Conservation (phyloP, 169 alveolate genomes). For the Plasmodium relictum region DNA sequence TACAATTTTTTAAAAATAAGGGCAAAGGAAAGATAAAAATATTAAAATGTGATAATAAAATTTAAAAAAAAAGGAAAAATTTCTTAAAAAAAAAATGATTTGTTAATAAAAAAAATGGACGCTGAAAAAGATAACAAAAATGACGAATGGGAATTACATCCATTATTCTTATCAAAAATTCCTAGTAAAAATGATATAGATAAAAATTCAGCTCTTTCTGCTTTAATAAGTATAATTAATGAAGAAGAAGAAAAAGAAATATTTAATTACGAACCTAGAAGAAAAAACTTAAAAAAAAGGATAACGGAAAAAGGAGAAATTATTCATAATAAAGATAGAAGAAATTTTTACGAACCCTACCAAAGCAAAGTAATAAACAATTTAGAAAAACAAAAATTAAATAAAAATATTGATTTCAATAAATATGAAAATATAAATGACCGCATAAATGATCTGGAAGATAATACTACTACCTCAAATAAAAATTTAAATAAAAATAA, state of each 20-base stretch:
- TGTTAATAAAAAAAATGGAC: too few relatives aligned
- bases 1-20: too few relatives aligned
- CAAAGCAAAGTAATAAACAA: conserved; percentile 16
- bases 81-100: too few relatives aligned
- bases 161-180: conserved; percentile 72
- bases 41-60: too few relatives aligned
- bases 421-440: conserved; percentile 11
- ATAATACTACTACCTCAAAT: neutral
- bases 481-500: neutral
- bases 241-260: conserved; percentile 77
- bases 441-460: conserved; percentile 3
- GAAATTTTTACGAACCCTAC: conserved; percentile 67
- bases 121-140: conserved; percentile 29
- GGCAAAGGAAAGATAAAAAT: too few relatives aligned
- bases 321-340: conserved; percentile 68
- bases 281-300: conserved; percentile 73
- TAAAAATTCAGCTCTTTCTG: conserved; percentile 69
- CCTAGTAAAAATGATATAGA: conserved; percentile 75
- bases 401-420: conserved; percentile 1
- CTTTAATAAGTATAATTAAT: conserved; percentile 65
- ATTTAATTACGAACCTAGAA: conserved; percentile 69
- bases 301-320: conserved; percentile 70
- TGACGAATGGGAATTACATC: conserved; percentile 78
- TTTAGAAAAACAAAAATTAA: conserved; percentile 8
- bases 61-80: too few relatives aligned